Percentiles rank a stretch among this genome's conserved stretches.
Conservation (phyloP, 345 rosid genomes). For the Hirschfeldia incana region DNA sequence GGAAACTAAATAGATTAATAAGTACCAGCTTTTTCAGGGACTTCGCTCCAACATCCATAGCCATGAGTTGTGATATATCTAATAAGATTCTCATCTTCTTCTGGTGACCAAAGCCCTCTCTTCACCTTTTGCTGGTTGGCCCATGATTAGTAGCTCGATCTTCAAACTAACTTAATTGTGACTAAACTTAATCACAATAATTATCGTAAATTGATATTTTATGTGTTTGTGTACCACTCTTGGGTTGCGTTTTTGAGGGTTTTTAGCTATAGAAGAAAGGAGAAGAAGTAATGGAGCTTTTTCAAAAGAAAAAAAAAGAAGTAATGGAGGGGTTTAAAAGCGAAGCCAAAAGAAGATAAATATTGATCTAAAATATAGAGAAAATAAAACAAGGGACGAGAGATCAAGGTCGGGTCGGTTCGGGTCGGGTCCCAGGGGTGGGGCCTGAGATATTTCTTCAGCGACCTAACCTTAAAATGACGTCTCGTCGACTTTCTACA, state of each 20-base stretch:
- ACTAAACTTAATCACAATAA: constrained; percentile 10
- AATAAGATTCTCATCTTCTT: constrained; percentile 97
- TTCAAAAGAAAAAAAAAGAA: constrained; percentile 22
- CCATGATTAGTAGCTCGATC: constrained; percentile 50
- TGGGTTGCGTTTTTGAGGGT: constrained; percentile 12
- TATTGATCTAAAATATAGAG: no score
- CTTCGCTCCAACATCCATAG: constrained; percentile 99
- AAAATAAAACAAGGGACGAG: not conserved
- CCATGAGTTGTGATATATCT: constrained; percentile 91
- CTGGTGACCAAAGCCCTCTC: constrained; percentile 99
- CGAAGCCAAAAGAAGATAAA: no score
- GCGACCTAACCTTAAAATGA: constrained; percentile 93
- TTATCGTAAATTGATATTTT: constrained; percentile 14
- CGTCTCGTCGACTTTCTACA: constrained; percentile 61
- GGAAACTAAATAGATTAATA: not conserved
- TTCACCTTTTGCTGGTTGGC: constrained; percentile 99
- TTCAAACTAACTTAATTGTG: constrained; percentile 16
- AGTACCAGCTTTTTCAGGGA: constrained; percentile 96
- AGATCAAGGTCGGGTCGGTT: constrained; percentile 31
- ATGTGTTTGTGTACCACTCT: not conserved
- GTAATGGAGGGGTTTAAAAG: constrained; percentile 22
- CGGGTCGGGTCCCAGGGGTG: constrained; percentile 42
- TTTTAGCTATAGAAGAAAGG: constrained; percentile 25
- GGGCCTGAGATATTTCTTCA: constrained; percentile 52
- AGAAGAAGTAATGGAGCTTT: constrained; percentile 21